Evolutionary conservation across 2,329 filamentous ascomycete species (phyloP), one percentile per base, ranked within the genome.

Genomic region (Apiospora aurea): DNA sequence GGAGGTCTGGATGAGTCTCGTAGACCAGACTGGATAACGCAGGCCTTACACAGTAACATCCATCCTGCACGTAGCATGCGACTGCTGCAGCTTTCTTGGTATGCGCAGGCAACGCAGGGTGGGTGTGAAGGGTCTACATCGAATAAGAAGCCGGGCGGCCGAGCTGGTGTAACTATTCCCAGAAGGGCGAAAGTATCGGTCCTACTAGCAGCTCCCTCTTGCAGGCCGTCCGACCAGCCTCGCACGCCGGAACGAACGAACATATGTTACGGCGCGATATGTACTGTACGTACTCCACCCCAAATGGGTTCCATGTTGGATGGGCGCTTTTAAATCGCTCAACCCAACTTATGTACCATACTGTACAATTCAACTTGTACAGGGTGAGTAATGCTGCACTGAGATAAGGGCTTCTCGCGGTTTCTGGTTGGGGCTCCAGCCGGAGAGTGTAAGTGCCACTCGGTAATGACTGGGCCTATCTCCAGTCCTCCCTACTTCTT

Each of bases 221-320:
- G 29, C 29, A n/a, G 29, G 4, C 8, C 34, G n/a, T n/a, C 34
- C 34, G 34, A 18, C 34, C 57, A 61, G 57, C 57, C 57, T 64
- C 57, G 34, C 57, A 64, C 57, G 38, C 57, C 57, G 38, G 57
- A 64, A 49, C 46, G 21, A n/a, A 64, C 34, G 21, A n/a, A 64
- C 34, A 41, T n/a, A 64, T 64, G 57, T 24, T 61, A 11, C 57
- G 10, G n/a, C 41, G 41, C 34, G 57, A 41, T 41, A n/a, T 41
- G 57, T 64, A 64, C 57, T 64, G 57, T 64, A 64, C 34, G 34
- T 64, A 41, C 57, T 41, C 57, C 57, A 64, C 57, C 10, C 18
- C 6, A n/a, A 8, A n/a, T 34, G n/a, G n/a, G n/a, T n/a, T n/a
- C n/a, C n/a, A 38, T 18, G 24, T 24, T 64, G 57, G 16, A n/a